Evolutionary conservation across 208 protist species (phyloP).

Genomic region (Strigomonas culicis): DNA sequence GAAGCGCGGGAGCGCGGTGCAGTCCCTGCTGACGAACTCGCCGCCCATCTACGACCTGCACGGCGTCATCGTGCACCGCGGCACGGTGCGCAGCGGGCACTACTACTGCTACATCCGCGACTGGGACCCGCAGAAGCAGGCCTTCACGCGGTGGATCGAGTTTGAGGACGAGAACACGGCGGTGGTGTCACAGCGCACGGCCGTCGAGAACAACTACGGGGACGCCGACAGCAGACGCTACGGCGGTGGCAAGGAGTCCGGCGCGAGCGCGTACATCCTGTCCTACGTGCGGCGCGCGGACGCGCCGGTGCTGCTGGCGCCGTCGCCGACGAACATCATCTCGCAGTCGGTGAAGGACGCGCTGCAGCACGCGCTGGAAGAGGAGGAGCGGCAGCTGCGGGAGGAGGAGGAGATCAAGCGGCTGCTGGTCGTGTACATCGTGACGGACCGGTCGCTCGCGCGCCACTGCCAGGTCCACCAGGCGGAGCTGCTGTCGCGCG

Average conservation of each 20-base stretch:
- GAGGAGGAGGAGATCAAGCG: conserved; percentile 37
- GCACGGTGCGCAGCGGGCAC: conserved; percentile 84
- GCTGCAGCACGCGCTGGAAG: conserved; percentile 41
- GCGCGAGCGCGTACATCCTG: conserved; percentile 74
- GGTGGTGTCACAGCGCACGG: conserved; percentile 47
- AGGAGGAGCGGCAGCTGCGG: conserved; percentile 40
- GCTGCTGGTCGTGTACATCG: conserved; percentile 38
- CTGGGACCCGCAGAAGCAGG: conserved; percentile 45
- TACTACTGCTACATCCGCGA: conserved; percentile 90
- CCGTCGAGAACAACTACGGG: conserved; percentile 75
- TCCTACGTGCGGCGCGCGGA: conserved; percentile 79
- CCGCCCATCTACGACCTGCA: conserved; percentile 82
- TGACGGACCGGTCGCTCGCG: conserved; percentile 47
- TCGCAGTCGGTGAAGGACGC: conserved; percentile 52
- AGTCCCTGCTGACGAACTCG: conserved; percentile 42
- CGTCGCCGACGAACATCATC: conserved; percentile 57
- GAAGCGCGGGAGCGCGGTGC: conserved; percentile 17
- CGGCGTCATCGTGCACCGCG: conserved; percentile 86
- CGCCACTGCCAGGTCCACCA: conserved; percentile 32
- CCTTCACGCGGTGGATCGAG: conserved; percentile 77
- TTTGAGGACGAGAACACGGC: conserved; percentile 81
- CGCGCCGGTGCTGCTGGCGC: conserved; percentile 47
- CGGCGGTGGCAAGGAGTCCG: conserved; percentile 16
- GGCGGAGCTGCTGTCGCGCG: conserved; percentile 47
- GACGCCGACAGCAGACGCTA: conserved; percentile 9